A percentile compares a stretch with the other conserved stretches of the same genome.
Evolutionary conservation across 2,329 filamentous ascomycete species (phyloP).

Genomic region (Ilyonectria mors-panacis): DNA sequence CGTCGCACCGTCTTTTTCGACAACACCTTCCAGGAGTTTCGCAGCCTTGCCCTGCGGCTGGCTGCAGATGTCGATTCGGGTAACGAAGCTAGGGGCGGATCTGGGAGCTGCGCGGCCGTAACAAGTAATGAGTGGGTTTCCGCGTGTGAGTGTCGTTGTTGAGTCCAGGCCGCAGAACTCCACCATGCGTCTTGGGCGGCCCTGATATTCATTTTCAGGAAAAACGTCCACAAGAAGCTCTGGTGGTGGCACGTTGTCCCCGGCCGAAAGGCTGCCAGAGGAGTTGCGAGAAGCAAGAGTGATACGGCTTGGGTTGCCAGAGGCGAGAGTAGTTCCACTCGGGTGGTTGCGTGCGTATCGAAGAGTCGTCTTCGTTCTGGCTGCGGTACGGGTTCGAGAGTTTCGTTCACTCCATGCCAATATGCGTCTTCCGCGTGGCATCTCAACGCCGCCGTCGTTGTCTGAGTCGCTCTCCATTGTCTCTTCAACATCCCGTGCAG

Average conservation of each 20-base stretch:
- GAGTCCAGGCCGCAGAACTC: neutral
- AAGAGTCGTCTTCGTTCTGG: neutral
- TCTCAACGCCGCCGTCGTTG: neutral
- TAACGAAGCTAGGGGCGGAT: neutral
- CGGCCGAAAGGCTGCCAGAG: neutral
- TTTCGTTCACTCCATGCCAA: neutral
- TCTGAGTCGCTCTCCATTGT: neutral
- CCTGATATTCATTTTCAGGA: neutral
- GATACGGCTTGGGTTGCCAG: too few species aligned
- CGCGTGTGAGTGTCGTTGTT: neutral
- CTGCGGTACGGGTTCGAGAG: neutral
- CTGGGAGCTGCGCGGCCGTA: neutral
- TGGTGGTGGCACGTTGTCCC: neutral
- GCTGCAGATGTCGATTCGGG: constrained; percentile 1
- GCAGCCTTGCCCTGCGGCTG: neutral
- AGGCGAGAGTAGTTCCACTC: too few species aligned
- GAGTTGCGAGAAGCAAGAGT: neutral
- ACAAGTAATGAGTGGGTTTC: neutral
- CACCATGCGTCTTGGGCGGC: constrained; percentile 1
- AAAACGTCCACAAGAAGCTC: neutral
- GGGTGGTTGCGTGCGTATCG: neutral
- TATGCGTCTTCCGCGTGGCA: neutral
- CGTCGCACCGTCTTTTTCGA: neutral
- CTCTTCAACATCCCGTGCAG: neutral
- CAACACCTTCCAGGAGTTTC: neutral